phyloP scores from a whole-genome alignment of 208 protist species.

The Leishmania arabica region DNA sequence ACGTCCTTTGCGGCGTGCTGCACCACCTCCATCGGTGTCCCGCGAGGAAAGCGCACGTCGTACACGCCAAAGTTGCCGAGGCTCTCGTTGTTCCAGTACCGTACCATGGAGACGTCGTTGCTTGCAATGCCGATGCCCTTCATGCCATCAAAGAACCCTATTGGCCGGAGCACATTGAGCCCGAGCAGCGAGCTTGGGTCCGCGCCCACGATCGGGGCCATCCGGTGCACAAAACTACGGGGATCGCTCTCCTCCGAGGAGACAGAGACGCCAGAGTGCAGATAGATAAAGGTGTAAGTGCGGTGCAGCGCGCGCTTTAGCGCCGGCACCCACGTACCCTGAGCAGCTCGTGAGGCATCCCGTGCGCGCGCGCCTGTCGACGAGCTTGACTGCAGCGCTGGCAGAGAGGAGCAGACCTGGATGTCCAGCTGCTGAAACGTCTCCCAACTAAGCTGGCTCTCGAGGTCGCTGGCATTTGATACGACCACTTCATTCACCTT shows the following conservation, averaged over 20 bases:
- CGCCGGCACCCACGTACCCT: slow-evolving; percentile 65
- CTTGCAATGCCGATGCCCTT: slow-evolving; percentile 70
- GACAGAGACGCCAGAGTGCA: slow-evolving; percentile 69
- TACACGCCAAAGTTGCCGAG: slow-evolving; percentile 87
- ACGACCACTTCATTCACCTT: slow-evolving; percentile 65
- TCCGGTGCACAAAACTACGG: slow-evolving; percentile 82
- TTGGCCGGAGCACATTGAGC: slow-evolving; percentile 81
- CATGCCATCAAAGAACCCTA: slow-evolving; percentile 83
- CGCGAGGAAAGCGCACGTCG: slow-evolving; percentile 77
- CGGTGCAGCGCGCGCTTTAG: slow-evolving; percentile 86
- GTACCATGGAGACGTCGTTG: slow-evolving; percentile 86
- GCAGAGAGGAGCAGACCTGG: slow-evolving; percentile 50
- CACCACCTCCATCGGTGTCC: slow-evolving; percentile 60
- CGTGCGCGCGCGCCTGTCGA: background rate
- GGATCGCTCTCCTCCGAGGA: slow-evolving; percentile 75
- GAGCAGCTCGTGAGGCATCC: background rate
- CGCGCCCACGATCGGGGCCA: slow-evolving; percentile 49
- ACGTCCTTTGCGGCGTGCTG: slow-evolving; percentile 35
- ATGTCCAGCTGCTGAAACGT: slow-evolving; percentile 74
- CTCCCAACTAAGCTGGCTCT: slow-evolving; percentile 82
- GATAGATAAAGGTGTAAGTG: slow-evolving; percentile 68
- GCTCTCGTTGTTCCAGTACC: slow-evolving; percentile 91
- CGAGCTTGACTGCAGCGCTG: slow-evolving; percentile 18
- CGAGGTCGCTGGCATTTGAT: slow-evolving; percentile 43
- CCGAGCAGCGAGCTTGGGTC: slow-evolving; percentile 42